Evolutionary conservation across 495 filamentous ascomycete species (phyloP).

Genomic region (Aspergillus saccharolyticus): DNA sequence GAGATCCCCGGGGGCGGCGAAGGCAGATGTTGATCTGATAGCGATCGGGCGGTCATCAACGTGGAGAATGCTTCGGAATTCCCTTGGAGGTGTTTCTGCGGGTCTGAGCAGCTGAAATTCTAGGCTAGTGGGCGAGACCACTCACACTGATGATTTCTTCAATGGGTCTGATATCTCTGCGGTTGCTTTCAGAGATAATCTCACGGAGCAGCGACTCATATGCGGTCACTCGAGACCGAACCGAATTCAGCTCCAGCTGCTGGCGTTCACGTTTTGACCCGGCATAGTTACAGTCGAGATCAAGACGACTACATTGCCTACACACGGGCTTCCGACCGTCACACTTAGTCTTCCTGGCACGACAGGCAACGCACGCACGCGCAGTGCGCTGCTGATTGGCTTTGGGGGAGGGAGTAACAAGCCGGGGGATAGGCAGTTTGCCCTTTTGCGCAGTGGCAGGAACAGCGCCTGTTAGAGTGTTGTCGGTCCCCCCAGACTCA

Average conservation of each 20-base stretch:
- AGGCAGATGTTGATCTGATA: slow-evolving; percentile 9
- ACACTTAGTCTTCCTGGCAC: slow-evolving; percentile 38
- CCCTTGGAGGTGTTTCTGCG: slow-evolving; percentile 12
- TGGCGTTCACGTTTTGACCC: slow-evolving; percentile 14
- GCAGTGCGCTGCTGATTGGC: slow-evolving; percentile 9
- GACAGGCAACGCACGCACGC: slow-evolving; percentile 39
- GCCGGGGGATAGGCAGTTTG: not conserved
- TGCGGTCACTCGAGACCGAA: slow-evolving; percentile 1
- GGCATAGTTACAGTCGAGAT: slow-evolving; percentile 13
- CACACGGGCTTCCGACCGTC: slow-evolving; percentile 30
- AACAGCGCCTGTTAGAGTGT: not conserved
- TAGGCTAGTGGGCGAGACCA: not conserved
- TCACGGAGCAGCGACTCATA: slow-evolving; percentile 16
- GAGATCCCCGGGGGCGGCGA: slow-evolving; percentile 13
- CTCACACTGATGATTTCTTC: slow-evolving; percentile 12
- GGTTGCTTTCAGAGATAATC: slow-evolving; percentile 7
- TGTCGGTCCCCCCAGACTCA: not conserved
- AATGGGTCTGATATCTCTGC: slow-evolving; percentile 1
- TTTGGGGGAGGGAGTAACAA: not conserved
- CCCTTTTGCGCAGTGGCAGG: not conserved
- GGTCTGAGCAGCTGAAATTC: not conserved
- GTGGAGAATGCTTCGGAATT: slow-evolving; percentile 10
- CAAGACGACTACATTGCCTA: slow-evolving; percentile 6
- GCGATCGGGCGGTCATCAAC: slow-evolving; percentile 9
- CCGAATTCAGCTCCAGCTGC: slow-evolving; percentile 8